Base-by-base conservation (phyloP, 192 early-diverging fungal genomes). In the Backusella sp. region DNA sequence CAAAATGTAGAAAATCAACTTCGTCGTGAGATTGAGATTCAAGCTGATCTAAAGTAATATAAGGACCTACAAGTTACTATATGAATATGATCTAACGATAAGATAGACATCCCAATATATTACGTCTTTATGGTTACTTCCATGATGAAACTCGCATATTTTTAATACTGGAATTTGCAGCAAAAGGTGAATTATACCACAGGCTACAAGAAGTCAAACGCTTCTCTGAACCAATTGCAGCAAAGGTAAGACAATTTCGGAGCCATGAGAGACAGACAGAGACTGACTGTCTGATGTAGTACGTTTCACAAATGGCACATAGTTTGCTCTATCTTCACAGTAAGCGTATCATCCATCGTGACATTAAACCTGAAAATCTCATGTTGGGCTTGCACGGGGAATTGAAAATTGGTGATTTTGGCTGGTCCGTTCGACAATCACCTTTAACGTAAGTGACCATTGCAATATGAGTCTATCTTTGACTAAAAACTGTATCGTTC, bases 321-420 rank as follows among this genome's bases (percentile, higher is more conserved):
- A 96, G 96, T 21, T 83, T 99, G 1, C 72, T 85, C 7, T 99
- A 98, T 76, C 83, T 98, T 36, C 97, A 99, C 82, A 82, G 85
- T 62, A 96, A 97, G 73, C 84, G 94, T 75, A 93, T 99, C 15
- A 97, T 99, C 77, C 97, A 99, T 76, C 86, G 97, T 65, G 97
- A 99, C 76, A 96, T 99, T 76, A 99, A 99, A 82, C 97, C 96
- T 26, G 96, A 98, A 77, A 99, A 99, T 70, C 76, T 99, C 72
- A 80, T 99, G 72, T 80, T 99, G 26, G 94, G 92, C n/a, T 74
- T 89, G 19, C 86, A 93, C 32, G 96, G 95, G 34, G 94, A 97
- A 73, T 85, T 99, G 49, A 98, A 98, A 75, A 96, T 99, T 80
- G 94, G 91, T 15, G 97, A 99, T 85, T 99, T 99, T 88, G 97